Base-by-base conservation (phyloP, 2,329 filamentous ascomycete genomes). In the Colletotrichum cordylinicola region DNA sequence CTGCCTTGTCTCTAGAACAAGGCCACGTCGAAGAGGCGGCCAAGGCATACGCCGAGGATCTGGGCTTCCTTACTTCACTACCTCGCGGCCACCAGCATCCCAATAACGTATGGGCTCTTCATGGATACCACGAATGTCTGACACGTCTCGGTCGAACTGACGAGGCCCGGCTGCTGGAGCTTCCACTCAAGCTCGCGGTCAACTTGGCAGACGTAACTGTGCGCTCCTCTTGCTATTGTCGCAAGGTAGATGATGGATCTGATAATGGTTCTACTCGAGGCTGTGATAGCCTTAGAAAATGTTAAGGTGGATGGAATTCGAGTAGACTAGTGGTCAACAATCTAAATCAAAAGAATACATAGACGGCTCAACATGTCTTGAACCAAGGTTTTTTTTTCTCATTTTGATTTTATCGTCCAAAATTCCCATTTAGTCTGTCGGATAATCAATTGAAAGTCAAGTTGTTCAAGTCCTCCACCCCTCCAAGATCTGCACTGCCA, bases 31-130 rank as follows among this genome's bases (percentile, higher is more conserved):
- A 90, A 39, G 85, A 93, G 62, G 92, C 92, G 0, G 83, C 87
- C 4, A 85, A 80, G 2, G 88, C 91, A 1, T 94, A 94, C 77
- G 85, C 83, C 18, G 91, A 90, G 2, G 92, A 94, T 79, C 81
- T 94, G 16, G 93, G 92, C 0, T 79, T 92, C 15, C 87, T 90
- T 69, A 84, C 87, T 16, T 89, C 88, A 2, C 82, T 95, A 3
- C 91, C 93, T 0, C 87, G 94, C 24, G 90, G 93, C 2, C 86
- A 91, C 65, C 90, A 91, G 77, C 94, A 95, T 82, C 92, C 90
- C 8, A 93, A 93, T 65, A 96, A 96, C 78, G 90, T 95, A 0
- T 96, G 94, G 94, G 90, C 93, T 4, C 82, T 96, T 77, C 92
- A 94, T 78, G 94, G 94, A 0, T 93, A 92, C 78, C 89, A 94